These are phyloP conservation scores for Lomentospora prolificans DNA, from an alignment of 2,329 filamentous ascomycete species.

Conservation along the genomic window DNA sequence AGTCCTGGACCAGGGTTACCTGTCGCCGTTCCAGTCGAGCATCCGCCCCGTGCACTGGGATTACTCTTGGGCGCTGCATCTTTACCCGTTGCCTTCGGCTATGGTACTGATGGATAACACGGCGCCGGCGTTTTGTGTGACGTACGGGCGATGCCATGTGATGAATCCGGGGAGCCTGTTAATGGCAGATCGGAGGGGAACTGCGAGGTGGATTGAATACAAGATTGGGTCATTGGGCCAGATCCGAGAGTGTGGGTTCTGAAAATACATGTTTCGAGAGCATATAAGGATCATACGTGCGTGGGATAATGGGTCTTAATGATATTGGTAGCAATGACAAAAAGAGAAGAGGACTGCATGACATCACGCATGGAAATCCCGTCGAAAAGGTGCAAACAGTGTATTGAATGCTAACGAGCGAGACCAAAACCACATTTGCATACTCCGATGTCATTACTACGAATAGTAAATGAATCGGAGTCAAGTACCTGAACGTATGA, in stretches of 20 bases:
- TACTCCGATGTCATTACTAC: too few relatives aligned
- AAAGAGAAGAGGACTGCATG: too few relatives aligned
- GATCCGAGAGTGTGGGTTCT: conserved; percentile 54
- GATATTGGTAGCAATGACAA: too few relatives aligned
- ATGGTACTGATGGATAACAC: conserved; percentile 77
- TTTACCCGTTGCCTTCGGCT: conserved; percentile 83
- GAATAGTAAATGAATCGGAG: too few relatives aligned
- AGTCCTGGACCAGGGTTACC: conserved; percentile 77
- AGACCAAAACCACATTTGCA: too few relatives aligned
- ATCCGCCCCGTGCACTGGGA: conserved; percentile 86
- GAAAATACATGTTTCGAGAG: too few relatives aligned
- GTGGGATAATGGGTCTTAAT: too few relatives aligned
- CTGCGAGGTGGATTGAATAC: conserved; percentile 82
- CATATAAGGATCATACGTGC: too few relatives aligned
- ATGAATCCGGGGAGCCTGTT: conserved; percentile 82
- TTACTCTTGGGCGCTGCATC: conserved; percentile 60
- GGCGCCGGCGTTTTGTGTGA: conserved; percentile 72
- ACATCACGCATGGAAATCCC: too few relatives aligned
- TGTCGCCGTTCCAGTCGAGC: conserved; percentile 76
- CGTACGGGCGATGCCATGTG: conserved; percentile 91
- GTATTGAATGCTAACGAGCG: too few relatives aligned
- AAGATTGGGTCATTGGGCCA: conserved; percentile 55
- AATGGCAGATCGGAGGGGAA: conserved; percentile 55
- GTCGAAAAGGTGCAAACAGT: too few relatives aligned
- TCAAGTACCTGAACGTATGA: too few relatives aligned